Evolutionary conservation across 345 rosid species (phyloP).

Genomic region (Heritiera fomes): DNA sequence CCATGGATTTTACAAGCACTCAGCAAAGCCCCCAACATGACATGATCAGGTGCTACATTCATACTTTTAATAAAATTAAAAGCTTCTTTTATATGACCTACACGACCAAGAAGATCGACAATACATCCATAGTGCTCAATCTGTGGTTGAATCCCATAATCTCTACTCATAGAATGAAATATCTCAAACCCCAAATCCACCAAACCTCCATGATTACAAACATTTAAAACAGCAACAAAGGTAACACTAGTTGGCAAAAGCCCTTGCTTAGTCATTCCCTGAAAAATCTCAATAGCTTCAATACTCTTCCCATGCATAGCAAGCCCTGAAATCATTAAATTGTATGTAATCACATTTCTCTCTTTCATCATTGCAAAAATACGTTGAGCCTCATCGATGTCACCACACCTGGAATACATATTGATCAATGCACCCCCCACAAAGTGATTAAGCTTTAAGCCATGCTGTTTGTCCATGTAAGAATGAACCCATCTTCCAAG

Average conservation of each 20-base stretch:
- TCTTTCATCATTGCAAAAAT: constrained; percentile 45
- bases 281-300: constrained; percentile 51
- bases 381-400: constrained; percentile 42
- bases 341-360: constrained; percentile 51
- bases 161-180: constrained; percentile 50
- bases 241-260: constrained; percentile 48
- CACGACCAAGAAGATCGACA: constrained; percentile 65
- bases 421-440: constrained; percentile 66
- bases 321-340: constrained; percentile 60
- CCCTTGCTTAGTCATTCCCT: constrained; percentile 45
- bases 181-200: constrained; percentile 53
- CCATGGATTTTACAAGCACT: constrained; percentile 69
- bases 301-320: constrained; percentile 56
- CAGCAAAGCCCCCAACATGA: constrained; percentile 59
- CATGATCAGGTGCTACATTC: constrained; percentile 55
- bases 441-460: constrained; percentile 44
- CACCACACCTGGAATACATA: constrained; percentile 64
- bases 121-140: constrained; percentile 70
- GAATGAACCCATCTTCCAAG: constrained; percentile 68
- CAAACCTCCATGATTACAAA: constrained; percentile 72
- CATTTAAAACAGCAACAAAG: constrained; percentile 57
- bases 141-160: constrained; percentile 48
- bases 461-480: constrained; percentile 37
- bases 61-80: constrained; percentile 39
- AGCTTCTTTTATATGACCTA: constrained; percentile 51